Conservation (phyloP, 2,329 filamentous ascomycete species). For the Capronia americana region DNA sequence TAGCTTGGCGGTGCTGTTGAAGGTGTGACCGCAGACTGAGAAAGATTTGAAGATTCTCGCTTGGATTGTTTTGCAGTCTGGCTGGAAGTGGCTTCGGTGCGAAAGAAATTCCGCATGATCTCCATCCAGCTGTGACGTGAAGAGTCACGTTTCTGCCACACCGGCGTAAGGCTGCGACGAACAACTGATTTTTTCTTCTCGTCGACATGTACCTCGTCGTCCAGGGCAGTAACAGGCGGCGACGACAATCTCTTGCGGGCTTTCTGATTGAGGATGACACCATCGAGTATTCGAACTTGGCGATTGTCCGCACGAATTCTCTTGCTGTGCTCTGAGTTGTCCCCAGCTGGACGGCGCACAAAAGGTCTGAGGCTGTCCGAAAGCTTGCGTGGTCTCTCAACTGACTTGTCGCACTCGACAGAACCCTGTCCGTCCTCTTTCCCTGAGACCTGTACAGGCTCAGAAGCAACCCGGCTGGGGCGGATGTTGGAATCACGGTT, state of each 20-base stretch:
- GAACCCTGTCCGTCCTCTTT: constrained; percentile 7
- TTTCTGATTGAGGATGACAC: constrained; percentile 28
- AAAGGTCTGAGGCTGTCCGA: constrained; percentile 18
- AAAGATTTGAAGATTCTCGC: constrained; percentile 12
- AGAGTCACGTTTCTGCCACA: constrained; percentile 29
- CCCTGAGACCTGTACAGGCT: not conserved
- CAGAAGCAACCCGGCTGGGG: not conserved
- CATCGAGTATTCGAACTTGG: constrained; percentile 37
- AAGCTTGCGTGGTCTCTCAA: constrained; percentile 13
- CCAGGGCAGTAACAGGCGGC: not conserved
- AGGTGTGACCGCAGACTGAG: constrained; percentile 7
- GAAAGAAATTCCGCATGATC: constrained; percentile 31
- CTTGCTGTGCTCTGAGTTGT: constrained; percentile 27
- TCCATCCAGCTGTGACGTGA: constrained; percentile 34
- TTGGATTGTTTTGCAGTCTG: constrained; percentile 21
- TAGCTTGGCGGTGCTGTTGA: not conserved
- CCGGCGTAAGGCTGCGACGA: constrained; percentile 28
- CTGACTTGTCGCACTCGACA: constrained; percentile 21
- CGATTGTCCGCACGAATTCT: constrained; percentile 31
- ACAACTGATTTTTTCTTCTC: constrained; percentile 19
- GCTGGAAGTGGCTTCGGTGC: constrained; percentile 17
- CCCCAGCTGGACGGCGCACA: constrained; percentile 17
- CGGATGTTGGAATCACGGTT: not conserved
- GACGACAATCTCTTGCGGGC: constrained; percentile 28
- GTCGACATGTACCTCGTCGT: constrained; percentile 10